phyloP scores from a whole-genome alignment of 2,329 filamentous ascomycete genomes.

The Alternaria arbusti region DNA sequence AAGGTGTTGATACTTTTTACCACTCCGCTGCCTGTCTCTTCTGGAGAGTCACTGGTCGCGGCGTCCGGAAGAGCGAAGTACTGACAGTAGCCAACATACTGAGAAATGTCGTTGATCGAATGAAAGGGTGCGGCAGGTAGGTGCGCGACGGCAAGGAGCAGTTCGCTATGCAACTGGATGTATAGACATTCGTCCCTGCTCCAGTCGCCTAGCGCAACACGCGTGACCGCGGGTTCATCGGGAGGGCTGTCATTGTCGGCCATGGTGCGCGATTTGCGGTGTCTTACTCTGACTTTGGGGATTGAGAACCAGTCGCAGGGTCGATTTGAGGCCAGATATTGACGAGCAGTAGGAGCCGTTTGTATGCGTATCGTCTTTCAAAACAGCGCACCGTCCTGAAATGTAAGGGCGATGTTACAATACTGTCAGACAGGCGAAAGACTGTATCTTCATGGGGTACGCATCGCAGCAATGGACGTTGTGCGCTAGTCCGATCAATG shows the following conservation, averaged over 20 bases:
- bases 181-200: neutral
- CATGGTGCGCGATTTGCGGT: neutral
- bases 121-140: neutral
- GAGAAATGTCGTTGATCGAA: neutral
- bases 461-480: neutral
- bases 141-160: neutral
- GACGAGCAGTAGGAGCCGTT: neutral
- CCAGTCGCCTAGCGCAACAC: neutral
- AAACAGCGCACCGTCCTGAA: no score
- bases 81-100: neutral
- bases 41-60: rapidly evolving
- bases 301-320: neutral
- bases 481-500: neutral
- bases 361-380: no score
- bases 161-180: neutral
- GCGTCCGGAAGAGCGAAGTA: neutral
- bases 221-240: neutral
- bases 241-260: neutral
- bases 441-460: neutral
- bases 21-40: neutral
- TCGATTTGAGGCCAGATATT: neutral
- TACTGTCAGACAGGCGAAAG: neutral
- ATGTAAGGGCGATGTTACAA: neutral
- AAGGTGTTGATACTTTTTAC: neutral
- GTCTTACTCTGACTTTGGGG: neutral